phyloP scores from a whole-genome alignment of 83 land plant species.

The Isoetes engelmannii region DNA sequence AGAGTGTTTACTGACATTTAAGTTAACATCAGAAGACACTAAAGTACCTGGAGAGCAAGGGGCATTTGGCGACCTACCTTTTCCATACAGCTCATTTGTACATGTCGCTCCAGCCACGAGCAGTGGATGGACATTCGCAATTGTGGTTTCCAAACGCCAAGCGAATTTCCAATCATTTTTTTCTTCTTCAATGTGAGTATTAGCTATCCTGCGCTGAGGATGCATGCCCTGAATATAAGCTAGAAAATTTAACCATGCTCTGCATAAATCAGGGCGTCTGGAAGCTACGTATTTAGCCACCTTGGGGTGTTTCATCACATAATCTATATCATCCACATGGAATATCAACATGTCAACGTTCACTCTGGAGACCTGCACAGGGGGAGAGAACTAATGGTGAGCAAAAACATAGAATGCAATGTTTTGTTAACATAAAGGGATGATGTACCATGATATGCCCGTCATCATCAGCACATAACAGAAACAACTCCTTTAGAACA shows the following conservation, averaged over 20 bases:
- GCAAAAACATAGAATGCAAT: too few species aligned
- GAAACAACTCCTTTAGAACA: constrained; percentile 55
- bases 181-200: constrained; percentile 71
- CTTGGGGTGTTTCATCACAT: constrained; percentile 69
- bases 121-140: constrained; percentile 56
- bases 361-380: not conserved
- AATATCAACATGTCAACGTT: too few species aligned
- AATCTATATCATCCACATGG: constrained; percentile 58
- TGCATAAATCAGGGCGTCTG: constrained; percentile 48
- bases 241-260: constrained; percentile 62
- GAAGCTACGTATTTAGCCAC: constrained; percentile 51
- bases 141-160: constrained; percentile 41
- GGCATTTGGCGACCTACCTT: too few species aligned
- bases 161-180: constrained; percentile 47
- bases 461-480: constrained; percentile 60
- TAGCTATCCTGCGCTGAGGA: constrained; percentile 67
- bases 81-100: constrained; percentile 14
- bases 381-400: not conserved
- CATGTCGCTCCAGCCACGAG: constrained; percentile 57
- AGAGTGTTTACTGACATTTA: too few species aligned
- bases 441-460: constrained; percentile 57
- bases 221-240: constrained; percentile 84
- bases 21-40: too few species aligned
- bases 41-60: too few species aligned
- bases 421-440: too few species aligned